Base-by-base conservation (phyloP, 2,329 filamentous ascomycete genomes). In the Trichoderma oligosporum region DNA sequence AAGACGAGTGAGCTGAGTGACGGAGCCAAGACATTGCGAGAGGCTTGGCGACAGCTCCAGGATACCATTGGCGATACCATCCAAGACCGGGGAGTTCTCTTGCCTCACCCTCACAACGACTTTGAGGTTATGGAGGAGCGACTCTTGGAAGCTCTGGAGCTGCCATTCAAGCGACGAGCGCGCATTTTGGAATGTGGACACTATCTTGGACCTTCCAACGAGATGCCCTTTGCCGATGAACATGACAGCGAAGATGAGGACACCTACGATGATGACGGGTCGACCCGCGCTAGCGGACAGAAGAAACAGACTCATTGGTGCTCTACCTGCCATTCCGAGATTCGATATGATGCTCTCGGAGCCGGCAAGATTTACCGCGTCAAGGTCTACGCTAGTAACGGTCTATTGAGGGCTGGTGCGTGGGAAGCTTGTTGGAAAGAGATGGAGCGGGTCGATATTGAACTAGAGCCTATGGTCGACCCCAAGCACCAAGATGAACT, bases 381-480 rank as follows among this genome's bases (percentile, higher is more conserved):
- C 70, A 94, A 91, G 68, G 86, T 97, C 1, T 99, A 93, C 67
- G 94, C 94, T 1, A 93, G 91, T 52, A 99, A 97, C 71, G 94
- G 94, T 0, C 76, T 97, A 46, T 96, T 99, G 90, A 84, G 86
- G 58, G 86, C 90, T 4, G 91, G 91, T 0, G 93, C 94, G 0
- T 99, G 94, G 94, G 83, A 84, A 4, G 92, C 92, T 2, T 93
- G 90, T 58, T 99, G 93, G 93, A 88, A 84, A 64, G 93, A 97
- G 72, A 99, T 99, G 94, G 94, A 99, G 74, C 83, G 93, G n/a
- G 90, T 97, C 0, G 94, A 99, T 67, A 89, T 96, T 1, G 93
- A 97, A 71, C 83, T 99, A 52, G 84, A 89, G 65, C 88, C 94
- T 3, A 82, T 86, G 66, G 80, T 91, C 9, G 82, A 84, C 16